Percentiles rank a stretch among this genome's conserved stretches.
Conservation (phyloP, 164 flowering plant genomes). For the Buxus sempervirens region DNA sequence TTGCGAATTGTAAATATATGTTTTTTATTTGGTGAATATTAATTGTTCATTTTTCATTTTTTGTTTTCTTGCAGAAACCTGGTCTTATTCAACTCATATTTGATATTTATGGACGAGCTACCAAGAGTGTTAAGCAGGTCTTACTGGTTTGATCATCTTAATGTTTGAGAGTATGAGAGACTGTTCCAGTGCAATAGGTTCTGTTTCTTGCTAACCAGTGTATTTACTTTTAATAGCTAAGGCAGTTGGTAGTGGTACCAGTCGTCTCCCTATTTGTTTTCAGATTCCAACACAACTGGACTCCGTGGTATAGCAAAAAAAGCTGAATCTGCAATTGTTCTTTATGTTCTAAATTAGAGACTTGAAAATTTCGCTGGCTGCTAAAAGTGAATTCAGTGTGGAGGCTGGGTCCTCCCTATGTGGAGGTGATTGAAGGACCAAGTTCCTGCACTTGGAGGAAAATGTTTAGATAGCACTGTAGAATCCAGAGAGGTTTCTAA, state of each 20-base stretch:
- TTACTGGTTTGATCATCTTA: not conserved
- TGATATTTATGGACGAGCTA: constrained; percentile 67
- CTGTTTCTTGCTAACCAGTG: no score
- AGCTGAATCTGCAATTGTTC: no score
- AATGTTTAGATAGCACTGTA: no score
- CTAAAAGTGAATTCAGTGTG: not conserved
- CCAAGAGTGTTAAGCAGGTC: constrained; percentile 82
- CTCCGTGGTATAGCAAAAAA: no score
- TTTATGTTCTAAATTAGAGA: no score
- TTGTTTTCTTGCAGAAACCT: constrained; percentile 61
- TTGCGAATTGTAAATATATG: no score
- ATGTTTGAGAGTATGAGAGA: not conserved
- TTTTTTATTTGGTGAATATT: constrained; percentile 2
- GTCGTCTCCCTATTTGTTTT: no score
- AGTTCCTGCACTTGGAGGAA: not conserved
- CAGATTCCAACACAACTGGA: no score
- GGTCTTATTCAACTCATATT: constrained; percentile 82
- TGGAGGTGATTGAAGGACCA: no score
- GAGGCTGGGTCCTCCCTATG: no score
- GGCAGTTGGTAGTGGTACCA: no score
- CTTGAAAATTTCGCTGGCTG: not conserved
- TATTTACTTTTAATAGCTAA: no score
- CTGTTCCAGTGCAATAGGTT: not conserved
- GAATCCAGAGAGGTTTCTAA: not conserved
- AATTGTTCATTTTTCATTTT: not conserved